These are phyloP conservation scores for Capsella rubella DNA, from an alignment of 441 rosid genomes.

Conservation along the genomic window DNA sequence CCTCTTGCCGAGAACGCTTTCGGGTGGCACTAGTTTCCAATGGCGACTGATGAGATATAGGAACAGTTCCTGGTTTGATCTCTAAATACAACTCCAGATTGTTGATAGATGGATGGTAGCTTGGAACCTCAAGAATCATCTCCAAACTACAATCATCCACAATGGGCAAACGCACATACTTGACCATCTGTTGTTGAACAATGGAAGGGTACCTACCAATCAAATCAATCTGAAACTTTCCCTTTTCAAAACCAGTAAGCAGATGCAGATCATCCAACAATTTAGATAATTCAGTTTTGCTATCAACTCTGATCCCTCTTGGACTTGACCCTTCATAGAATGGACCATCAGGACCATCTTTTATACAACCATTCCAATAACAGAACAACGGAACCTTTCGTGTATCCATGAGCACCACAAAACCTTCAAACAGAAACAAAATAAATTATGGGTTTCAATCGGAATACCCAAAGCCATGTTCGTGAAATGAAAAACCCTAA, in stretches of 20 bases:
- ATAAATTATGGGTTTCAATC: neutral
- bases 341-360: conserved; percentile 36
- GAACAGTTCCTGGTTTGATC: neutral
- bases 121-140: conserved; percentile 11
- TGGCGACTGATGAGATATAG: neutral
- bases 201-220: conserved; percentile 16
- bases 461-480: neutral
- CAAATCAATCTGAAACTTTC: conserved; percentile 11
- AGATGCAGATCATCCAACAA: conserved; percentile 22
- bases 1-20: conserved; percentile 19
- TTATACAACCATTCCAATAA: conserved; percentile 19
- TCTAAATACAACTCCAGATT: conserved; percentile 3
- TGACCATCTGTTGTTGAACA: conserved; percentile 7
- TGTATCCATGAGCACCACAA: conserved; percentile 1
- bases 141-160: conserved; percentile 8
- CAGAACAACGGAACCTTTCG: conserved; percentile 1
- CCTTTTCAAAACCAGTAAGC: conserved; percentile 26
- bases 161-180: neutral
- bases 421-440: neutral
- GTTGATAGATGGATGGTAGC: neutral
- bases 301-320: conserved; percentile 30
- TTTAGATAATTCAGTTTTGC: neutral
- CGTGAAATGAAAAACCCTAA: neutral
- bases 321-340: conserved; percentile 31
- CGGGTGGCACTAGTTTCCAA: neutral